Percentiles rank a stretch among this genome's conserved stretches.
phyloP scores from a whole-genome alignment of 257 asterid species.

The Schizonepeta tenuifolia region DNA sequence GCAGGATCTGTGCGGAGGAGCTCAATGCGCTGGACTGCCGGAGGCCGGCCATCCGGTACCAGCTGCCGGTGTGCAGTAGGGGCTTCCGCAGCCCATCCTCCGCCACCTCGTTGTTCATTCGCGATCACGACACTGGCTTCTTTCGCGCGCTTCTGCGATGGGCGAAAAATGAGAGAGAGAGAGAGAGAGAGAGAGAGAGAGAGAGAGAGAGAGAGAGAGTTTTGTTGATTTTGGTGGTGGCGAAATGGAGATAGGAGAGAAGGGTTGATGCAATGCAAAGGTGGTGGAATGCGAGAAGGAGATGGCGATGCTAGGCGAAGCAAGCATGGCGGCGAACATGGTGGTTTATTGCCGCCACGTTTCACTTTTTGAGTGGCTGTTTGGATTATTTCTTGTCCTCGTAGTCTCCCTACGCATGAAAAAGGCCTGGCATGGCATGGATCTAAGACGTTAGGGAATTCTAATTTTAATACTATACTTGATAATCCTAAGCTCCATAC shows the following conservation, averaged over 20 bases:
- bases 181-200: too few species aligned
- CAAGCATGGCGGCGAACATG: constrained; percentile 35
- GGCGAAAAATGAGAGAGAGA: not conserved
- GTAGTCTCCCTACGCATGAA: too few species aligned
- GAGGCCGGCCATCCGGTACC: constrained; percentile 76
- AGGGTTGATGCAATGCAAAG: not conserved
- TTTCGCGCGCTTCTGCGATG: not conserved
- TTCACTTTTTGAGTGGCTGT: constrained; percentile 1
- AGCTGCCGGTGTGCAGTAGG: constrained; percentile 81
- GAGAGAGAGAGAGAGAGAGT: not conserved
- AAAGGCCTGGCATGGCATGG: too few species aligned
- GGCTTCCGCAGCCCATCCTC: constrained; percentile 93
- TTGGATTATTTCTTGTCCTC: too few species aligned
- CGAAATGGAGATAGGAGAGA: not conserved
- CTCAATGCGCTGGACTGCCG: constrained; percentile 65
- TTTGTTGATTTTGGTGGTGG: not conserved
- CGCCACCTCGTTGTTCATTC: constrained; percentile 42
- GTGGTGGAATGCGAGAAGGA: not conserved
- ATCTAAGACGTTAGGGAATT: too few species aligned
- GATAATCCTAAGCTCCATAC: too few species aligned
- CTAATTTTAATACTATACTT: too few species aligned
- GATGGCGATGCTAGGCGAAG: too few species aligned
- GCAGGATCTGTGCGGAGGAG: constrained; percentile 57
- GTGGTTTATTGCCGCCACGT: constrained; percentile 25
- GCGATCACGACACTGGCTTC: not conserved